phyloP scores from a whole-genome alignment of 208 protist genomes.

The Leishmania aethiopica region DNA sequence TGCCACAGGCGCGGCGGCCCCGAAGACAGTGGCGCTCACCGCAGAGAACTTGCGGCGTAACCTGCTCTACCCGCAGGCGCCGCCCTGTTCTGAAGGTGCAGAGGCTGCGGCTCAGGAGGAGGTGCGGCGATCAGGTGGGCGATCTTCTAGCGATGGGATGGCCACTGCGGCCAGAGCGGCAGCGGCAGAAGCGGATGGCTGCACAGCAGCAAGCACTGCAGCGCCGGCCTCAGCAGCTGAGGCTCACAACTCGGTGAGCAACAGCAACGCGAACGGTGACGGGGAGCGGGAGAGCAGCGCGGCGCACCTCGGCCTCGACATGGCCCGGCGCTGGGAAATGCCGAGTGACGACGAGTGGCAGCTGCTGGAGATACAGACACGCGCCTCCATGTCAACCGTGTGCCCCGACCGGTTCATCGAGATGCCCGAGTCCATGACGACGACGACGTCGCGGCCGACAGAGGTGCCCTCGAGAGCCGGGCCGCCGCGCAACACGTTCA shows the following conservation, averaged over 20 bases:
- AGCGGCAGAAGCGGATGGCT: neutral
- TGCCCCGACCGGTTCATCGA: constrained; percentile 13
- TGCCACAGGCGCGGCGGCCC: neutral
- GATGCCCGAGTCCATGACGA: neutral
- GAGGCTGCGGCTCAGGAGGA: neutral
- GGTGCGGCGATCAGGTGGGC: constrained; percentile 7
- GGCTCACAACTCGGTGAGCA: neutral
- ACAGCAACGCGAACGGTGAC: neutral
- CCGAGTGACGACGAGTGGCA: constrained; percentile 21
- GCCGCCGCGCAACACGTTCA: constrained; percentile 35
- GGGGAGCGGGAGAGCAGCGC: constrained; percentile 1
- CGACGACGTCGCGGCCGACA: neutral
- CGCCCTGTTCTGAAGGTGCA: neutral
- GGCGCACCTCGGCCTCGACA: constrained; percentile 31
- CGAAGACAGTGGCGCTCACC: constrained; percentile 19
- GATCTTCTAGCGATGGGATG: neutral
- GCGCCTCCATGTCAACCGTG: constrained; percentile 47
- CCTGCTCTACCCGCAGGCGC: neutral
- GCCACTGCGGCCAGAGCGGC: neutral
- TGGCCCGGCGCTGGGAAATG: constrained; percentile 39
- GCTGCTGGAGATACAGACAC: constrained; percentile 49
- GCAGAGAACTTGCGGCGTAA: constrained; percentile 36
- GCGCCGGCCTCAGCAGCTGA: neutral
- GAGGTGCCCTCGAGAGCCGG: neutral
- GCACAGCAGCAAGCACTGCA: neutral